Percentiles rank a stretch among this genome's conserved stretches.
Evolutionary conservation across 352 stramenopile genomes (phyloP).

Genomic region (Saprolegnia diclina): DNA sequence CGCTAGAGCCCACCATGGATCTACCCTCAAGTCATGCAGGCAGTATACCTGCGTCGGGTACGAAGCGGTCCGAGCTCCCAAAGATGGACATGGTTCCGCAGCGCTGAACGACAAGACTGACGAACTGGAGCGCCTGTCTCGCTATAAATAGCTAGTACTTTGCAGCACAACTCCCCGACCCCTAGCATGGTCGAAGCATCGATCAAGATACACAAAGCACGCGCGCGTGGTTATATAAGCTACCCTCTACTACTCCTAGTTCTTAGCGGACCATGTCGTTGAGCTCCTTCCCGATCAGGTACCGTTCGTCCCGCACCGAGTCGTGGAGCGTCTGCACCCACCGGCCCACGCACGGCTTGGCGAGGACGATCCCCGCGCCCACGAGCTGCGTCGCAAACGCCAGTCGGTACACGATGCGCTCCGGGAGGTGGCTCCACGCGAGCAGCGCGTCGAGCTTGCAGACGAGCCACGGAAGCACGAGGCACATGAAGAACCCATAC

Average conservation of each 20-base stretch:
- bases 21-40: no score
- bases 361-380: conserved; percentile 36
- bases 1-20: no score
- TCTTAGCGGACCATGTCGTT: conserved; percentile 79
- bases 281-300: conserved; percentile 78
- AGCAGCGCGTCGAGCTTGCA: conserved; percentile 36
- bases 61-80: conserved; percentile 67
- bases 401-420: conserved; percentile 35
- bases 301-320: conserved; percentile 83
- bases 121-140: neutral
- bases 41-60: conserved; percentile 60
- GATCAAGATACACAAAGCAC: conserved; percentile 12
- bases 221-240: conserved; percentile 6
- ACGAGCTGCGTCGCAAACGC: conserved; percentile 34
- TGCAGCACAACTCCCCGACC: no score
- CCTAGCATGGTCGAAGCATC: no score
- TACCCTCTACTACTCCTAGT: neutral
- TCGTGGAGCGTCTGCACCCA: conserved; percentile 73
- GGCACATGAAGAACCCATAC: conserved; percentile 46
- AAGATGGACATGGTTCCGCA: conserved; percentile 52
- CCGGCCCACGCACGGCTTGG: conserved; percentile 41
- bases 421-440: conserved; percentile 51
- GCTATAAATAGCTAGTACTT: conserved; percentile 13
- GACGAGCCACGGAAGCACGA: conserved; percentile 52
- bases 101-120: neutral